Evolutionary conservation across 2,329 filamentous ascomycete genomes (phyloP).

Genomic region (Diaporthe humulicola): DNA sequence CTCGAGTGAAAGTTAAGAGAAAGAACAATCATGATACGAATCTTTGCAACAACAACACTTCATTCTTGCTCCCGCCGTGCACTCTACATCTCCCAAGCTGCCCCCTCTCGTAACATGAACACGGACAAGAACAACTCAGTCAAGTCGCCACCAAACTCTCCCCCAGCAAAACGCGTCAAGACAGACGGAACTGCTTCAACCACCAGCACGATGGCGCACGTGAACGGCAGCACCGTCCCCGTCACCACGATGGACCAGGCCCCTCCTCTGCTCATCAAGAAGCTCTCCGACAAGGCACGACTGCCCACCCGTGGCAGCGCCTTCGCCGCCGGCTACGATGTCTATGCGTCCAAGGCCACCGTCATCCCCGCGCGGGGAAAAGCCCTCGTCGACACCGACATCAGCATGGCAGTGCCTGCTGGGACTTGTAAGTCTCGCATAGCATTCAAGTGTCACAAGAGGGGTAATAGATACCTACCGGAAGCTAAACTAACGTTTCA

Average conservation of each 20-base stretch:
- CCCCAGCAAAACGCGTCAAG: conserved; percentile 85
- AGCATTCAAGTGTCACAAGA: neutral
- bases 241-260: conserved; percentile 54
- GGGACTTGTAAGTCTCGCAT: conserved; percentile 79
- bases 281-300: conserved; percentile 83
- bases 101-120: conserved; percentile 46
- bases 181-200: conserved; percentile 55
- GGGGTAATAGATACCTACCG: neutral
- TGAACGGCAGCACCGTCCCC: conserved; percentile 46
- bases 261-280: conserved; percentile 86
- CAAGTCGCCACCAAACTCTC: conserved; percentile 76
- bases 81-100: conserved; percentile 21
- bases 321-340: conserved; percentile 92
- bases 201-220: conserved; percentile 43
- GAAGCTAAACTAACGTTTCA: neutral
- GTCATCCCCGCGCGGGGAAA: conserved; percentile 86
- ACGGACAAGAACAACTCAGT: conserved; percentile 49
- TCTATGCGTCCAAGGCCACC: conserved; percentile 84
- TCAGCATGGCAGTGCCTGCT: conserved; percentile 89
- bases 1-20: conserved; percentile 12
- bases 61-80: neutral
- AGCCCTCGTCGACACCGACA: conserved; percentile 89
- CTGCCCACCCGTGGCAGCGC: conserved; percentile 90
- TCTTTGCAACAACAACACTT: conserved; percentile 13
- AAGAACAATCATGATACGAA: conserved; percentile 13